Conservation (phyloP, 2,329 filamentous ascomycete species). For the Cladophialophora chaetospira region DNA sequence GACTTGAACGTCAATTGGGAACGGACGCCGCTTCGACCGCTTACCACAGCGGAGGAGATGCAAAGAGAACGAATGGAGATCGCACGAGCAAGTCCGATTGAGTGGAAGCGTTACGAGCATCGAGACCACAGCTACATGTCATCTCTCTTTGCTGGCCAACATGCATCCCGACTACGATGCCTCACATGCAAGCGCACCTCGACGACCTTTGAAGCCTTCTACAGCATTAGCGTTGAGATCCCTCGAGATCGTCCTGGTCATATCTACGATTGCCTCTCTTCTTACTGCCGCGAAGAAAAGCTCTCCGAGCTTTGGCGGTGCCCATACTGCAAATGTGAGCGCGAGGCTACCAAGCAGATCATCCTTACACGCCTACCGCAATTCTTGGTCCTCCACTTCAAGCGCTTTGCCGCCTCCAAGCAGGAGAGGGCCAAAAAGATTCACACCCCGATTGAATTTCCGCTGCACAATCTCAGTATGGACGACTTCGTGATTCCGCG, state of each 20-base stretch:
- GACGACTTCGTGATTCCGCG: conserved; percentile 60
- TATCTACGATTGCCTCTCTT: conserved; percentile 69
- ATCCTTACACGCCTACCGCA: conserved; percentile 77
- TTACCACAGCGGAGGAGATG: conserved; percentile 63
- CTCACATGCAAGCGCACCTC: conserved; percentile 63
- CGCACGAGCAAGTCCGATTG: conserved; percentile 67
- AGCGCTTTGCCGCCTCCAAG: conserved; percentile 64
- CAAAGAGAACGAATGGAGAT: conserved; percentile 62
- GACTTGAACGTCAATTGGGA: conserved; percentile 76
- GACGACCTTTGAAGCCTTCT: conserved; percentile 70
- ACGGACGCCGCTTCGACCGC: conserved; percentile 57
- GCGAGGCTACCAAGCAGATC: conserved; percentile 69
- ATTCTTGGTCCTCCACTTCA: conserved; percentile 76
- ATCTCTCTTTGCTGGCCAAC: conserved; percentile 74
- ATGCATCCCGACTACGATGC: conserved; percentile 63
- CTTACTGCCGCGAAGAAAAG: conserved; percentile 68
- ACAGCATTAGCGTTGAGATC: conserved; percentile 71
- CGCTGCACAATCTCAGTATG: conserved; percentile 69
- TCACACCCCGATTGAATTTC: conserved; percentile 72
- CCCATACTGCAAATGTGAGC: conserved; percentile 69
- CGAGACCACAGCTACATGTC: conserved; percentile 76
- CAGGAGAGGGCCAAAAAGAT: conserved; percentile 66
- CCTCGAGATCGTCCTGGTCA: conserved; percentile 61
- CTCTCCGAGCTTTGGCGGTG: conserved; percentile 71
- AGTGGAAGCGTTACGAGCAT: conserved; percentile 72